A percentile compares a stretch with the other conserved stretches of the same genome.
Conservation (phyloP, 495 filamentous ascomycete genomes). For the Sordaria brevicollis region DNA sequence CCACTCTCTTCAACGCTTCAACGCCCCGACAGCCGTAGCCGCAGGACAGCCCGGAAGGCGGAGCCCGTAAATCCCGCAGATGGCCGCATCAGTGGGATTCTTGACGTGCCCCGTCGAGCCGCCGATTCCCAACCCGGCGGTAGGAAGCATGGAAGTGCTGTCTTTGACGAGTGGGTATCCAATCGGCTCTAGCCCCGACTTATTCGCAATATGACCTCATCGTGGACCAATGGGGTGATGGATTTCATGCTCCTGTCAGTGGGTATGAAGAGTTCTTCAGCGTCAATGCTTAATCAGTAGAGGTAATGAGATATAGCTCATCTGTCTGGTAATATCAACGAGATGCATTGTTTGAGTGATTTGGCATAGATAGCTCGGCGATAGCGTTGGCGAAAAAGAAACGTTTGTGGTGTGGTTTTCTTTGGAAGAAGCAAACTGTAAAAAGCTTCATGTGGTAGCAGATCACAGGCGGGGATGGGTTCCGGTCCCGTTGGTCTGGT, state of each 20-base stretch:
- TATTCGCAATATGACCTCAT: conserved; percentile 13
- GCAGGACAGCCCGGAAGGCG: background rate
- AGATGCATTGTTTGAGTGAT: background rate
- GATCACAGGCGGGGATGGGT: background rate
- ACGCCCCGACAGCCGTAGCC: background rate
- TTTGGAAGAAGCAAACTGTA: background rate
- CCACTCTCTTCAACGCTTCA: background rate
- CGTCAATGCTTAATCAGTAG: too few species aligned
- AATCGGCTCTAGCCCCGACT: conserved; percentile 1
- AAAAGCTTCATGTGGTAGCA: background rate
- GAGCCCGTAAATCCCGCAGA: background rate
- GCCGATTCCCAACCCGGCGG: background rate
- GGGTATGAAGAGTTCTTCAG: background rate
- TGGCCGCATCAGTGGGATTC: background rate
- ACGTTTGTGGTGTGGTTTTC: background rate
- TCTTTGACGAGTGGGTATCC: background rate
- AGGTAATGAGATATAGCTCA: background rate
- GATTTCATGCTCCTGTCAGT: background rate
- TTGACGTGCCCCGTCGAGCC: background rate
- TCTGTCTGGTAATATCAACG: background rate
- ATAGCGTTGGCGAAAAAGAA: background rate
- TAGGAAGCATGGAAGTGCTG: background rate
- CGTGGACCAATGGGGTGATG: conserved; percentile 2
- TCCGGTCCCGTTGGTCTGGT: background rate
- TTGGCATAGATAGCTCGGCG: background rate